Base-by-base conservation (phyloP, 768 basidiomycete species). In the Naganishia vaughanmartiniae region DNA sequence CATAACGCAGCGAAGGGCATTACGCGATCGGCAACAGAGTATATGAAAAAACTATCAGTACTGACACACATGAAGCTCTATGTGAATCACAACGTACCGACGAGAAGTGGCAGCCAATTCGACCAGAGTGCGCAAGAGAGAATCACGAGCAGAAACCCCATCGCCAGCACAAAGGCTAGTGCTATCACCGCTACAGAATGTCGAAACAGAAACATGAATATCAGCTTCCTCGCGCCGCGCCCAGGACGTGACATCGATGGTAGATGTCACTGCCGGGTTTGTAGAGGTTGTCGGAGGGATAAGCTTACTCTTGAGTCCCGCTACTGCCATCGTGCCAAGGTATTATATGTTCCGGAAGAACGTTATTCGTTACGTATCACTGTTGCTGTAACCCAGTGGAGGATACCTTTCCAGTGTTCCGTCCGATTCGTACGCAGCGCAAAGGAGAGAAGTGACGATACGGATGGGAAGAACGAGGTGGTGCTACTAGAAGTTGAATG, bases 101-200 rank as follows among this genome's bases (percentile, higher is more conserved):
- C 95, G 73, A 98, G 86, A 63, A 99, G 85, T 39, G 96, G 96
- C 26, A 98, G 85, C 96, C 96, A 99, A 81, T 99, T 99, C 17
- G 87, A 83, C 89, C 90, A 98, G 34, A 98, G 84, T 9, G 96
- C 96, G 80, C 96, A 98, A 0, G 92, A 92, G 28, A 99, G 88
- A 81, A 99, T 99, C 78, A 98, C 91, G 78, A 98, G 87, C 70
- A 99, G 84, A 84, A 99, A 99, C n/a, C 96, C 96, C 19, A 95
- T 86, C 7, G 96, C 96, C 60, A 99, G 89, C 66, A 97, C 92
- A 83, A 99, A 97, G 1, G 96, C 94, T 55, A 99, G 88, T 66
- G 97, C 85, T 76, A 98, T 93, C 73, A 98, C 93, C 78, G 93
- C 94, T 97, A 79, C 57, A 28, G 33, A 60, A 57, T 17, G 55